A percentile compares a stretch with the other conserved stretches of the same genome.
phyloP scores from a whole-genome alignment of 2,329 filamentous ascomycete genomes.

The Trichoderma sp. region DNA sequence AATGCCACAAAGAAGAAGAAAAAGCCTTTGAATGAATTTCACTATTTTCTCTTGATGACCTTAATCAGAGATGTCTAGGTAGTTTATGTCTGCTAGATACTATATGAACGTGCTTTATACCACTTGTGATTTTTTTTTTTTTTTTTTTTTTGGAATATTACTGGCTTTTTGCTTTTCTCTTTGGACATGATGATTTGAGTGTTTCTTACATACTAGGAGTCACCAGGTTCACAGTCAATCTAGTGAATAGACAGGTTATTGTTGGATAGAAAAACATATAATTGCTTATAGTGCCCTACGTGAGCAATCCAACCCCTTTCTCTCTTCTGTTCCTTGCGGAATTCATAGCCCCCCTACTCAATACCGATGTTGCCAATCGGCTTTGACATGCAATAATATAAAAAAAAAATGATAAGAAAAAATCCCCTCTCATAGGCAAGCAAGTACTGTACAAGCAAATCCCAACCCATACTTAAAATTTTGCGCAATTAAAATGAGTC shows the following conservation, averaged over 20 bases:
- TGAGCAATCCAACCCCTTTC: not conserved
- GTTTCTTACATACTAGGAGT: not conserved
- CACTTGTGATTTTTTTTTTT: not conserved
- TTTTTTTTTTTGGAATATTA: slow-evolving; percentile 16
- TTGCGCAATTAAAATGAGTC: not conserved
- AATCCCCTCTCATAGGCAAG: not conserved
- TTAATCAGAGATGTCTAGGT: not conserved
- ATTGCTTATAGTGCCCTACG: slow-evolving; percentile 4
- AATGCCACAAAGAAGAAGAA: not conserved
- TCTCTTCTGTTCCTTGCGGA: not conserved
- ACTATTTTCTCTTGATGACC: not conserved
- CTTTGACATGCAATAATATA: not conserved
- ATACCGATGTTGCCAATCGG: not conserved
- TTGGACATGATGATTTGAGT: not conserved
- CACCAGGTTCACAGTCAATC: not conserved
- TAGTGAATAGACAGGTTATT: not conserved
- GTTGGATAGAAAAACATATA: not conserved
- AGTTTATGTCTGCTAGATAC: not conserved
- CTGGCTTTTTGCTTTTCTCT: not conserved
- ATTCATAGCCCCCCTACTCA: not conserved
- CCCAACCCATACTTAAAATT: not conserved
- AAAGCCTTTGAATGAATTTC: not conserved
- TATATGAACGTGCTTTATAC: slow-evolving; percentile 11
- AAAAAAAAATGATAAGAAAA: not conserved
- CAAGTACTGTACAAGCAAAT: not conserved